A percentile compares a stretch with the other conserved stretches of the same genome.
phyloP scores from a whole-genome alignment of 345 rosid genomes.

The Rhodamnia argentea region DNA sequence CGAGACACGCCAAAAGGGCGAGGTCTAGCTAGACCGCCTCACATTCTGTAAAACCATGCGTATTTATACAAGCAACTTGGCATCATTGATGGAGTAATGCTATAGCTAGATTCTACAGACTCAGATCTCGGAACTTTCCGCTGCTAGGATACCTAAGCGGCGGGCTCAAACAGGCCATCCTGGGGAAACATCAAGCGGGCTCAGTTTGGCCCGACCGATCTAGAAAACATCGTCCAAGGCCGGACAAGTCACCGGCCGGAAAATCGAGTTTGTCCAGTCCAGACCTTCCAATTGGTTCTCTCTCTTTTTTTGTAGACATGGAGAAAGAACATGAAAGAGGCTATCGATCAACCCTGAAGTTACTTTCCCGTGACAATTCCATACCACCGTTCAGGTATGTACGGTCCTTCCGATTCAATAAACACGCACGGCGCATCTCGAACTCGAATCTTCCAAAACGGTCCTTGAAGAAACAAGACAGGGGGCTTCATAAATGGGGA shows the following conservation, averaged over 20 bases:
- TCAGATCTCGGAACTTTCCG: background rate
- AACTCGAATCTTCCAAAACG: background rate
- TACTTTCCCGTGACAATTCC: background rate
- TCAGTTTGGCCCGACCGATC: background rate
- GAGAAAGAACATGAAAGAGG: background rate
- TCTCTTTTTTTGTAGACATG: background rate
- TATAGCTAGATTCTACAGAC: background rate
- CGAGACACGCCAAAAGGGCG: background rate
- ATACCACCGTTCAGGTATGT: background rate
- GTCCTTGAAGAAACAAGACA: background rate
- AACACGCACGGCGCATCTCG: background rate
- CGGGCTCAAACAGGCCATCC: background rate
- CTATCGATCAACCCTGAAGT: background rate
- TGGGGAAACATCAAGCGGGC: background rate
- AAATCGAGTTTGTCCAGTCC: background rate
- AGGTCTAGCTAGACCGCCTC: background rate
- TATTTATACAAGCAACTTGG: background rate
- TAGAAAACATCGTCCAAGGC: background rate
- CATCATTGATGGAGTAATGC: background rate
- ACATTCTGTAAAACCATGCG: background rate
- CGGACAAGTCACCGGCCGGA: background rate
- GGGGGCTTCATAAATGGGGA: background rate
- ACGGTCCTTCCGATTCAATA: background rate
- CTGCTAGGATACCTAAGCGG: background rate
- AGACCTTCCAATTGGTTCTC: background rate